Evolutionary conservation across 352 stramenopile species (phyloP), one percentile per base, ranked within the genome.

Genomic region (Achlya hypogyna): DNA sequence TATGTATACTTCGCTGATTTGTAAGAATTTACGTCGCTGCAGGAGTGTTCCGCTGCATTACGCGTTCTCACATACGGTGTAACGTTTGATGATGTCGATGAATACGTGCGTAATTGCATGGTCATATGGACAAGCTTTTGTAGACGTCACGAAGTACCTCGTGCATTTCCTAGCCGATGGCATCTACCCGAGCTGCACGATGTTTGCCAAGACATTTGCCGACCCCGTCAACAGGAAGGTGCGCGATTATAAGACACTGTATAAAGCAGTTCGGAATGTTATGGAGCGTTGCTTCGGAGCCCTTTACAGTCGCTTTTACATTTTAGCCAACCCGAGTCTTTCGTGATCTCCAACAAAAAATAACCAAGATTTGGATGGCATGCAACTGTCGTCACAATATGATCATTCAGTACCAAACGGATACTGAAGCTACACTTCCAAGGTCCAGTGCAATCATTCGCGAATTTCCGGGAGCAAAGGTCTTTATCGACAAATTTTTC

Each of bases 261-360:
- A 71, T 27, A 58, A 71, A 40, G 47, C 65, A n/a, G 65, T 56
- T 27, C 32, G 65, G 14, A 67, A 71, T 35, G 66, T 64, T n/a
- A 40, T 71, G 1, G 66, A 68, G 23, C 35, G 58, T 4, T 68
- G 51, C 34, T 64, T 70, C 34, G 64, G 53, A 22, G 53, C 65
- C 18, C 52, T 65, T 2, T 43, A 65, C 23, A 59, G 56, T 6
- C 34, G 58, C 2, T 71, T 51, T 27, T 29, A 43, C 12, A 71
- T 71, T 29, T 16, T 71, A 0, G 49, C 66, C 1, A 53, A 28
- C 2, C 66, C 66, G 10, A 68, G 66, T 45, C 56, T 27, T 6
- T 29, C 66, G n/a, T 71, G 66, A 58, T 47, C 52, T 34, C 12
- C 51, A 28, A 16, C 59, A n/a, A 45, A 58, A 47, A 43, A 71